Evolutionary conservation across 2,329 filamentous ascomycete genomes (phyloP).

Genomic region (Arthrobotrys sinensis): DNA sequence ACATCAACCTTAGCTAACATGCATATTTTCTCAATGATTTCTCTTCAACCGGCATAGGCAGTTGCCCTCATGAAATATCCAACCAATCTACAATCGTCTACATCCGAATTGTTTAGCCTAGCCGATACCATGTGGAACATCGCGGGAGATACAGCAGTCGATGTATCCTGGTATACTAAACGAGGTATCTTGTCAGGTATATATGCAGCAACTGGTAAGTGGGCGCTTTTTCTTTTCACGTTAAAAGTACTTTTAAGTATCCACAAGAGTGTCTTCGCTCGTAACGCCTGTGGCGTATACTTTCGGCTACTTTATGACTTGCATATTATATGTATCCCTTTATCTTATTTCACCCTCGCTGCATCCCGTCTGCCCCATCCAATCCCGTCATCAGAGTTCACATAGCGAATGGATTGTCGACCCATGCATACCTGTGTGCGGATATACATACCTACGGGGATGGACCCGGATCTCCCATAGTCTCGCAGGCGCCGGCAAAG

Average conservation of each 20-base stretch:
- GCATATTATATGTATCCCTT: conserved; percentile 34
- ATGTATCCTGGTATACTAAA: conserved; percentile 89
- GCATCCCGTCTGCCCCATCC: conserved; percentile 50
- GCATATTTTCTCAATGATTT: conserved; percentile 34
- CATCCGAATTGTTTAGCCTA: conserved; percentile 84
- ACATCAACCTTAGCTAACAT: conserved; percentile 15
- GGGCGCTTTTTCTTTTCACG: not conserved
- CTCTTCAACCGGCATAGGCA: conserved; percentile 72
- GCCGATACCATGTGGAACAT: conserved; percentile 95
- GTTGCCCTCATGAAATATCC: conserved; percentile 91
- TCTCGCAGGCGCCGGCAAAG: conserved; percentile 6
- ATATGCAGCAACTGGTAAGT: conserved; percentile 75
- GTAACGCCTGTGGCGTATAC: conserved; percentile 39
- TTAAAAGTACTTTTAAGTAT: conserved; percentile 38
- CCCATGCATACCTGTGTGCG: conserved; percentile 32
- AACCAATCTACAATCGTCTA: conserved; percentile 79
- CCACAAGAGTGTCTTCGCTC: conserved; percentile 5
- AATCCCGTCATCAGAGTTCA: conserved; percentile 38
- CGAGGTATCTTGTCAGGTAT: conserved; percentile 75
- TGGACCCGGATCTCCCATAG: conserved; percentile 11
- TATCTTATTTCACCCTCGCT: conserved; percentile 40
- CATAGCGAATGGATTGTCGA: conserved; percentile 16
- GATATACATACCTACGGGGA: conserved; percentile 31
- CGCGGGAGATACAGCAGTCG: conserved; percentile 84
- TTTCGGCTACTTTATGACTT: conserved; percentile 57